Percentiles rank a stretch among this genome's conserved stretches.
phyloP scores from a whole-genome alignment of 2,329 filamentous ascomycete species.

The Blumeria graminis region DNA sequence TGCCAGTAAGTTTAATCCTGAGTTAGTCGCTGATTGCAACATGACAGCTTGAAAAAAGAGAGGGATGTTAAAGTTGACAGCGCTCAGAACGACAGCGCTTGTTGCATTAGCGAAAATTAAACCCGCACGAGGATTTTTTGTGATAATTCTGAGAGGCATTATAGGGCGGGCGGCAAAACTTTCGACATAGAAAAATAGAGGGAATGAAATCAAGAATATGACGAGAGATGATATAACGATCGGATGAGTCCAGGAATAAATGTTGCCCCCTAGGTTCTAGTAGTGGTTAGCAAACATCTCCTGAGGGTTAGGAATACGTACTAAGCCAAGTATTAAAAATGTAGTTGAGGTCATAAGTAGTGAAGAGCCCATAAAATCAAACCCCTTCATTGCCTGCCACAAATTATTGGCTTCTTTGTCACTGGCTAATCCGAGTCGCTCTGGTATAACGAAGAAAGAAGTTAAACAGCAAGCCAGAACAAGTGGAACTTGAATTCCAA shows the following conservation, averaged over 20 bases:
- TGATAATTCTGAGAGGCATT: constrained; percentile 32
- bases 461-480: constrained; percentile 23
- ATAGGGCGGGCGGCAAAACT: constrained; percentile 27
- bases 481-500: constrained; percentile 33
- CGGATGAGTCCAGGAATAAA: constrained; percentile 36
- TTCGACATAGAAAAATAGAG: constrained; percentile 28
- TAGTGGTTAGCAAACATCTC: background rate
- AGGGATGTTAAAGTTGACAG: constrained; percentile 37
- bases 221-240: constrained; percentile 27
- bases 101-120: constrained; percentile 32
- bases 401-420: constrained; percentile 21
- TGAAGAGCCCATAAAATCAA: constrained; percentile 30
- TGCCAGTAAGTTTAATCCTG: constrained; percentile 46
- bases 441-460: constrained; percentile 24
- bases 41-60: constrained; percentile 58
- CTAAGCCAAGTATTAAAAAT: constrained; percentile 31
- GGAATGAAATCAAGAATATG: constrained; percentile 24
- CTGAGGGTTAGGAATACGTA: constrained; percentile 10
- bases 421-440: constrained; percentile 24
- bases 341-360: constrained; percentile 28
- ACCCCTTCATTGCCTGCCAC: constrained; percentile 26
- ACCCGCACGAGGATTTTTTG: constrained; percentile 26
- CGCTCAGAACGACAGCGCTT: constrained; percentile 26
- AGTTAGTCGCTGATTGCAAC: constrained; percentile 41
- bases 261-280: constrained; percentile 37